Evolutionary conservation across 2,329 filamentous ascomycete species (phyloP).

Genomic region (Myotisia sp.): DNA sequence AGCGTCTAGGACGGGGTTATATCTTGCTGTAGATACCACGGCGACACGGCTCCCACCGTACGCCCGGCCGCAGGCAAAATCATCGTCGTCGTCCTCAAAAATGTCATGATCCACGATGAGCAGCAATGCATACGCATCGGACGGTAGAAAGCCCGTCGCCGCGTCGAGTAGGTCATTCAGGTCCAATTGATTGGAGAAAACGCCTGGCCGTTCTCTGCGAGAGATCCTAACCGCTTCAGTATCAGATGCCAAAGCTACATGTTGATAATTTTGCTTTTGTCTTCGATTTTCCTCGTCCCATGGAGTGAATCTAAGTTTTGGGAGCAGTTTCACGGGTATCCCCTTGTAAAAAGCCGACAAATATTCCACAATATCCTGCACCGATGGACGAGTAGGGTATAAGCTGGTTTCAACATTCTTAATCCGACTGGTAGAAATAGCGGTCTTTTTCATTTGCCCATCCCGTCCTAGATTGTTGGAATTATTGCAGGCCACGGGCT

Average conservation of each 20-base stretch:
- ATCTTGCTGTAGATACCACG: constrained; percentile 48
- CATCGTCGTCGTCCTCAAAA: constrained; percentile 51
- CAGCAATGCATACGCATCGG: constrained; percentile 45
- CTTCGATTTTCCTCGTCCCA: constrained; percentile 29
- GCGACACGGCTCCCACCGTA: constrained; percentile 50
- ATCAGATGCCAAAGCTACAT: constrained; percentile 29
- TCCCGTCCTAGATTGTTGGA: too few relatives aligned
- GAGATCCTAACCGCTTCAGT: constrained; percentile 37
- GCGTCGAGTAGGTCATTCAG: constrained; percentile 48
- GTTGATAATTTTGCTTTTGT: constrained; percentile 1
- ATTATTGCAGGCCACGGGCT: constrained; percentile 1
- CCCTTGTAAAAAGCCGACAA: constrained; percentile 41
- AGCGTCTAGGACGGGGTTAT: constrained; percentile 38
- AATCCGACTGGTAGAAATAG: background rate
- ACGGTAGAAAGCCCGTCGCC: constrained; percentile 39
- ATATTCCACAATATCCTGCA: constrained; percentile 29
- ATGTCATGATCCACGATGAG: constrained; percentile 48
- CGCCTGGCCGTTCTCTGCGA: constrained; percentile 35
- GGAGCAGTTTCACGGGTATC: constrained; percentile 36
- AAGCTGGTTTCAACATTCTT: background rate
- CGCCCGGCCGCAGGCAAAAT: constrained; percentile 52
- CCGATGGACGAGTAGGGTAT: constrained; percentile 11
- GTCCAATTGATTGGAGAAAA: constrained; percentile 37
- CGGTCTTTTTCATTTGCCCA: too few relatives aligned
- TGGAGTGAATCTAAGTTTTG: constrained; percentile 32